Percentiles rank a stretch among this genome's conserved stretches.
Evolutionary conservation across 495 filamentous ascomycete species (phyloP).

Genomic region (Talaromyces stipitatus): DNA sequence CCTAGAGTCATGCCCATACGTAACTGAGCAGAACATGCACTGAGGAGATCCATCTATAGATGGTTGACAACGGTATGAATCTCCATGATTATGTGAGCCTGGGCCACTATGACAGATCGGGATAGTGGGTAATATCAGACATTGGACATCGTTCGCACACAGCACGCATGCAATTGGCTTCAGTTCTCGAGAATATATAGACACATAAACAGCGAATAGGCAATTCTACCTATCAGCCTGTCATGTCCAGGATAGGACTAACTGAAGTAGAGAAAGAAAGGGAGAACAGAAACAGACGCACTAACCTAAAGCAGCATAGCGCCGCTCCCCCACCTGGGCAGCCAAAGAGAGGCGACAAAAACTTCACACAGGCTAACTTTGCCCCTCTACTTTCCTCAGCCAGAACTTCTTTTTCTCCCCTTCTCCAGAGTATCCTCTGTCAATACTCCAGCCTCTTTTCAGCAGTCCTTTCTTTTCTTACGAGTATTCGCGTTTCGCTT

Average conservation of each 20-base stretch:
- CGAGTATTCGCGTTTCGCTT: constrained; percentile 11
- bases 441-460: constrained; percentile 10
- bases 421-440: constrained; percentile 2
- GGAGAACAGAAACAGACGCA: not conserved
- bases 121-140: too few species aligned
- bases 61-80: too few species aligned
- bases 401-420: constrained; percentile 23
- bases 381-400: constrained; percentile 23
- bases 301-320: constrained; percentile 11
- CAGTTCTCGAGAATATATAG: not conserved
- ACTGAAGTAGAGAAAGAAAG: too few species aligned
- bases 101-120: not conserved
- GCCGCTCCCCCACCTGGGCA: constrained; percentile 15
- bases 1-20: too few species aligned
- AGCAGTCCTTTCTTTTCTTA: constrained; percentile 11
- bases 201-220: not conserved
- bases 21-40: not conserved
- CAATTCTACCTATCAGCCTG: too few species aligned
- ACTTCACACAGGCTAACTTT: constrained; percentile 25
- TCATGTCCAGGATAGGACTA: too few species aligned
- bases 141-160: too few species aligned
- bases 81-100: too few species aligned
- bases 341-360: constrained; percentile 26
- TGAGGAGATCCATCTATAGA: too few species aligned
- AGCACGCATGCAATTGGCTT: too few species aligned